These are phyloP conservation scores for Nemania bipapillata DNA, from an alignment of 2,329 filamentous ascomycete species.

Conservation along the genomic window DNA sequence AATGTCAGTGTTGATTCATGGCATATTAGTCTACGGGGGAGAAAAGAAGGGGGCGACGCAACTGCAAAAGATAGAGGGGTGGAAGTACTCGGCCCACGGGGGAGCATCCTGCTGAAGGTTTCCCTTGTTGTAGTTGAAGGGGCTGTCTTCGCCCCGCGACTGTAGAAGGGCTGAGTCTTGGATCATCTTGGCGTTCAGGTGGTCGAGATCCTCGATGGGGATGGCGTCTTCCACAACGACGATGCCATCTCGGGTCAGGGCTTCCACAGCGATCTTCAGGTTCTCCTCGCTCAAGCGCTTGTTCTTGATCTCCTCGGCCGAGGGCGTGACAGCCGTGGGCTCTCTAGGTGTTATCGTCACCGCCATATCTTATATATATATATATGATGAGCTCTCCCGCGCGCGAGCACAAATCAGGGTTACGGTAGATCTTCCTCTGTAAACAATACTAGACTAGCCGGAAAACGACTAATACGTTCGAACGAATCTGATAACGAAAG, in stretches of 20 bases:
- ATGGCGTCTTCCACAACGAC: conserved; percentile 67
- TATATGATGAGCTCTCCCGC: not conserved
- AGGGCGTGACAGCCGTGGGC: conserved; percentile 43
- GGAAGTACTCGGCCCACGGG: conserved; percentile 61
- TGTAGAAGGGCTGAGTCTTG: conserved; percentile 65
- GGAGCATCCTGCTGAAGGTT: conserved; percentile 72
- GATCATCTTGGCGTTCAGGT: conserved; percentile 69
- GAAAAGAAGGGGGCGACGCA: conserved; percentile 11
- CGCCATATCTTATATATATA: conserved; percentile 32
- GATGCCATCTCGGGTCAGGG: conserved; percentile 64
- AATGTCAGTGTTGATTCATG: no score
- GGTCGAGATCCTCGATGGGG: conserved; percentile 61
- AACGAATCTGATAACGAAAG: conserved; percentile 26
- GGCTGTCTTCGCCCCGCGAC: conserved; percentile 63
- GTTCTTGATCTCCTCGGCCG: conserved; percentile 54
- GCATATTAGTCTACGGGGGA: no score
- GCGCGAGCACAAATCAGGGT: not conserved
- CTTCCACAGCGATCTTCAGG: conserved; percentile 64
- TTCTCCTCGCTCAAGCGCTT: conserved; percentile 59
- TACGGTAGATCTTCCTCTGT: not conserved
- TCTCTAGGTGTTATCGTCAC: conserved; percentile 30
- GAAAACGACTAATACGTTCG: not conserved
- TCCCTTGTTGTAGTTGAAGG: conserved; percentile 71
- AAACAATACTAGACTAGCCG: conserved; percentile 8
- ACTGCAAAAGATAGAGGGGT: conserved; percentile 66